These are phyloP conservation scores for Solanum ossicruentum DNA, from an alignment of 257 asterid genomes.

Conservation along the genomic window DNA sequence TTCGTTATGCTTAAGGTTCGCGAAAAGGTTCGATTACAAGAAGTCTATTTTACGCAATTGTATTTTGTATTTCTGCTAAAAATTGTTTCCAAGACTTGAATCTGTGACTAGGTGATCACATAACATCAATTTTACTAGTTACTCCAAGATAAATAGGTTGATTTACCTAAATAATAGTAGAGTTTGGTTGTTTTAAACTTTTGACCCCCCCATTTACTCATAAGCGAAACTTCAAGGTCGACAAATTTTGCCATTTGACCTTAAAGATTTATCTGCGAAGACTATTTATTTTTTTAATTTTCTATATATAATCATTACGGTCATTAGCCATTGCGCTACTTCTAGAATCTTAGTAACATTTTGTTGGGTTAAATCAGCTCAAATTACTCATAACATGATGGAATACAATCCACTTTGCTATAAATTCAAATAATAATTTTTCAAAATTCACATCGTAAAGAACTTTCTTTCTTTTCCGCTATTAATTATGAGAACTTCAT, in stretches of 20 bases:
- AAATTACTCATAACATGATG: neutral
- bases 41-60: too few relatives aligned
- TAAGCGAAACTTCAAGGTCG: neutral
- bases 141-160: neutral
- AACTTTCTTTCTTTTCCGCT: neutral
- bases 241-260: neutral
- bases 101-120: too few relatives aligned
- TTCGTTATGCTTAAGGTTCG: too few relatives aligned
- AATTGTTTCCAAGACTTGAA: fast-evolving
- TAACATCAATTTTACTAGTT: too few relatives aligned
- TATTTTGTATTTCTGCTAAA: fast-evolving
- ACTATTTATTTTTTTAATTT: neutral
- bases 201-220: neutral
- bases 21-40: fast-evolving
- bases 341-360: neutral
- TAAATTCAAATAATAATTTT: neutral
- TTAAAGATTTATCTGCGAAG: too few relatives aligned
- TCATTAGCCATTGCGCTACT: neutral
- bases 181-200: neutral
- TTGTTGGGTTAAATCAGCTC: too few relatives aligned
- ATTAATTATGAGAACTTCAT: too few relatives aligned
- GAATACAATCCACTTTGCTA: too few relatives aligned
- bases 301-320: neutral
- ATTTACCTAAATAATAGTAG: neutral
- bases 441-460: neutral